phyloP scores from a whole-genome alignment of 345 rosid genomes.

The Citrus maxima region DNA sequence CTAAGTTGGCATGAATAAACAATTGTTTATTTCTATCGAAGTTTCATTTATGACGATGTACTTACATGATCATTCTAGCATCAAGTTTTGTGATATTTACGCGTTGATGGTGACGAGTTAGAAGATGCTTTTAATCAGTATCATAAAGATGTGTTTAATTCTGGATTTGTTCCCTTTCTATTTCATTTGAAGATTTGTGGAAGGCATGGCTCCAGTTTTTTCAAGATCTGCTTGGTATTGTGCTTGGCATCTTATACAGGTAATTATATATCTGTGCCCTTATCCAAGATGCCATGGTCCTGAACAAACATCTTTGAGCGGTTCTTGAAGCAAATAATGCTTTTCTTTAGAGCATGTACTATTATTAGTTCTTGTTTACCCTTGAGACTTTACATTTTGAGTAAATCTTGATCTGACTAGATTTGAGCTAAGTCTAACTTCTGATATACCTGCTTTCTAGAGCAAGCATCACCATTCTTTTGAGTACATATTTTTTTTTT shows the following conservation, averaged over 20 bases:
- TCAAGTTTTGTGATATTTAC: background rate
- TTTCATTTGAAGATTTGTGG: constrained; percentile 67
- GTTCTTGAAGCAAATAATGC: background rate
- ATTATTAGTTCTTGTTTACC: background rate
- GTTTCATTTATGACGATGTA: background rate
- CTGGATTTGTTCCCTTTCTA: constrained; percentile 8
- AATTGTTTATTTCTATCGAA: background rate
- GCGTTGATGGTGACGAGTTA: background rate
- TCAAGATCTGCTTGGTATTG: constrained; percentile 98
- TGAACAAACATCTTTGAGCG: background rate
- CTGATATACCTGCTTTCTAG: background rate
- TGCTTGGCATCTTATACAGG: constrained; percentile 99
- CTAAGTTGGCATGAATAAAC: background rate
- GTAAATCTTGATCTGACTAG: background rate
- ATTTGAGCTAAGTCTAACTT: background rate
- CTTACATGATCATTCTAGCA: background rate
- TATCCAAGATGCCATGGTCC: background rate
- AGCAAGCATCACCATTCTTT: background rate
- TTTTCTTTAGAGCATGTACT: background rate
- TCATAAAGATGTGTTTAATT: background rate
- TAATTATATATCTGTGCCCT: constrained; percentile 19
- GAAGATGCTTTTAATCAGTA: background rate
- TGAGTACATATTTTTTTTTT: background rate
- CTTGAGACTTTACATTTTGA: background rate
- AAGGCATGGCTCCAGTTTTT: constrained; percentile 99